Percentiles rank a stretch among this genome's conserved stretches.
These are phyloP conservation scores for Cryptococcus hybrid DNA, from an alignment of 1,284 basidiomycete species.

Conservation along the genomic window DNA sequence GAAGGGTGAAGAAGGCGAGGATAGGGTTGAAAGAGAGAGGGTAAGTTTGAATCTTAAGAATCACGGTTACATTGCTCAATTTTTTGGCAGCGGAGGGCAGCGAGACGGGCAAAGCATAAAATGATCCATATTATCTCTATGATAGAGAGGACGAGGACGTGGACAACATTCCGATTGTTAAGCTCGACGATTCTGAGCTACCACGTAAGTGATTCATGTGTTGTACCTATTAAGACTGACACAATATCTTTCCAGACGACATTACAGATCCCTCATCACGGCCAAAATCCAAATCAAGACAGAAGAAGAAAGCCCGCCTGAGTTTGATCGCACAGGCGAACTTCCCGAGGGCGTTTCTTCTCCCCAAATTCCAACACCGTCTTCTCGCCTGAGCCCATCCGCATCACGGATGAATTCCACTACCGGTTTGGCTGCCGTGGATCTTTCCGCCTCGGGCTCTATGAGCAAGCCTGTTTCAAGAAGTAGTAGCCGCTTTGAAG, in stretches of 20 bases:
- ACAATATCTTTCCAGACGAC: background rate
- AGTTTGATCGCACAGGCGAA: slow-evolving; percentile 73
- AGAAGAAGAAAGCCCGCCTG: slow-evolving; percentile 23
- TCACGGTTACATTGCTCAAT: background rate
- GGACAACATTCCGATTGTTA: slow-evolving; percentile 80
- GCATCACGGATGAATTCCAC: slow-evolving; percentile 6
- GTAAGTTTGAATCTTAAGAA: slow-evolving; percentile 25
- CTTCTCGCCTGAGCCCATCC: slow-evolving; percentile 12
- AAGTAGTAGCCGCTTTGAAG: slow-evolving; percentile 54
- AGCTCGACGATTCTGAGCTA: slow-evolving; percentile 57
- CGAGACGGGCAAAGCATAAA: slow-evolving; percentile 45
- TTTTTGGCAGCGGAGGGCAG: background rate
- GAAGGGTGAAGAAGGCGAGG: slow-evolving; percentile 31
- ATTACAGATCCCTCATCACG: background rate
- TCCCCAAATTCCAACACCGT: slow-evolving; percentile 21
- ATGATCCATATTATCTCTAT: slow-evolving; percentile 85
- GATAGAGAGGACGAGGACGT: slow-evolving; percentile 57
- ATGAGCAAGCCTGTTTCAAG: background rate
- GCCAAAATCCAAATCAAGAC: slow-evolving; percentile 7
- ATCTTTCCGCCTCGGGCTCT: slow-evolving; percentile 9
- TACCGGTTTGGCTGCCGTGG: slow-evolving; percentile 45
- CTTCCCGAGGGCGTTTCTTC: slow-evolving; percentile 67
- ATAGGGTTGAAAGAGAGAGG: slow-evolving; percentile 38
- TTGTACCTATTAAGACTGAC: no score
- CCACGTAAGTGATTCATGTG: background rate